Base-by-base conservation (phyloP, 768 basidiomycete genomes). In the Russula abietina region DNA sequence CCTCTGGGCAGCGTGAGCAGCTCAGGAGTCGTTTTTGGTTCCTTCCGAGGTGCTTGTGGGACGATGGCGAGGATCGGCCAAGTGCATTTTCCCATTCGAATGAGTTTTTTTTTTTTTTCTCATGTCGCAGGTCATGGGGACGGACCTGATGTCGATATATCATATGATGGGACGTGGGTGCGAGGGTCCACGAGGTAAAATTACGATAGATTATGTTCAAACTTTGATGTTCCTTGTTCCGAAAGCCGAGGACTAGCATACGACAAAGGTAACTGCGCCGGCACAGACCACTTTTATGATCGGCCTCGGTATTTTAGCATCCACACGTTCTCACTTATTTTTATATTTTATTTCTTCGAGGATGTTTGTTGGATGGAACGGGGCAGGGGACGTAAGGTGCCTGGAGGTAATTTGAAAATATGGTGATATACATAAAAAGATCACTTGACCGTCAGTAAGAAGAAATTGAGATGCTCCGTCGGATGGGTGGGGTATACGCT, bases 211-310 rank as follows among this genome's bases (percentile, higher is more conserved):
- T 30, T 30, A 56, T 45, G 8, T 22, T 26, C 24, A 36, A 54
- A 36, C 4, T 24, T 4, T 3, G 14, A 39, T 39, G 57, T 32
- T 12, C 58, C 54, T 26, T 39, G 57, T 32, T 12, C 58, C 54
- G 62, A 64, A 43, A 19, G n/a, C 46, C 62, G 53, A 62, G 62
- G 50, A 22, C 19, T 30, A 10, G 43, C n/a, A n/a, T 22, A n/a
- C 30, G 38, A 38, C 14, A 38, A 16, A 39, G 38, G 38, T 1
- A 39, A n/a, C 17, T 19, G 32, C 46, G 28, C 59, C n/a, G 36
- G 7, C 16, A n/a, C 30, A 4, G 30, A 28, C 12, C 3, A 43
- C 26, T 30, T 30, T 24, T n/a, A 43, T 52, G 58, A 60, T 64
- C 49, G 36, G 54, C 57, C 53, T 46, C 57, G 57, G 61, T 22